phyloP scores from a whole-genome alignment of 805 yeast species.

The Metschnikowia kofuensis region DNA sequence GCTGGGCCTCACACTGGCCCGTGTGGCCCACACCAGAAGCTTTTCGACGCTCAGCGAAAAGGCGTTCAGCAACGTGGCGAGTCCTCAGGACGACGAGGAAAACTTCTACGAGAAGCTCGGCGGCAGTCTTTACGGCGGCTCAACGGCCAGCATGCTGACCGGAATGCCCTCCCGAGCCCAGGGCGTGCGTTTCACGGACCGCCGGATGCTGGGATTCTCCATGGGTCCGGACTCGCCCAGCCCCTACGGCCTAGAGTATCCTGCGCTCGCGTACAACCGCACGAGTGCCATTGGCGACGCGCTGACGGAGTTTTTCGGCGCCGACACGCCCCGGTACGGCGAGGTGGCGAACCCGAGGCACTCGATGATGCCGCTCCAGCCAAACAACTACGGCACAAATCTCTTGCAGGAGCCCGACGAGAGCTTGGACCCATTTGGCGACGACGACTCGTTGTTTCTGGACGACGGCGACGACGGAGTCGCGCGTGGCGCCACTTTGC shows the following conservation, averaged over 20 bases:
- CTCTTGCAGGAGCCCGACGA: slow-evolving; percentile 39
- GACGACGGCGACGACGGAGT: slow-evolving; percentile 38
- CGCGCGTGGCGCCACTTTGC: slow-evolving; percentile 31
- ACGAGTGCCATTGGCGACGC: slow-evolving; percentile 5
- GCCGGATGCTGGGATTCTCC: slow-evolving; percentile 8
- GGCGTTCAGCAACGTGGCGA: slow-evolving; percentile 7
- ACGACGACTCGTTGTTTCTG: slow-evolving; percentile 41
- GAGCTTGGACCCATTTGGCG: slow-evolving; percentile 42
- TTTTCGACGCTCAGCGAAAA: slow-evolving; percentile 10
- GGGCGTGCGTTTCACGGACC: slow-evolving; percentile 9
- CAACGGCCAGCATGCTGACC: slow-evolving; percentile 5
- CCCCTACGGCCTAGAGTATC: slow-evolving; percentile 13
- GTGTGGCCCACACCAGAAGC: slow-evolving; percentile 9
- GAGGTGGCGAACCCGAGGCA: slow-evolving; percentile 4
- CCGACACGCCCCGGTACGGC: background rate
- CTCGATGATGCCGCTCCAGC: slow-evolving; percentile 11
- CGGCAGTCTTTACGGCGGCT: slow-evolving; percentile 16
- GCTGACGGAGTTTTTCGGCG: background rate
- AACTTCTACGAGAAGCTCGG: slow-evolving; percentile 19
- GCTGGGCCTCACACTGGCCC: slow-evolving; percentile 1
- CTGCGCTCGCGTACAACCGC: slow-evolving; percentile 15
- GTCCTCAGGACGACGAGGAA: slow-evolving; percentile 13
- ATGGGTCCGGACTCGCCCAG: slow-evolving; percentile 3
- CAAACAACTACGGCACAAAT: slow-evolving; percentile 36
- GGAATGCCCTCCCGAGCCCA: background rate